Conservation (phyloP, 768 basidiomycete species). For the Zangia roseola region DNA sequence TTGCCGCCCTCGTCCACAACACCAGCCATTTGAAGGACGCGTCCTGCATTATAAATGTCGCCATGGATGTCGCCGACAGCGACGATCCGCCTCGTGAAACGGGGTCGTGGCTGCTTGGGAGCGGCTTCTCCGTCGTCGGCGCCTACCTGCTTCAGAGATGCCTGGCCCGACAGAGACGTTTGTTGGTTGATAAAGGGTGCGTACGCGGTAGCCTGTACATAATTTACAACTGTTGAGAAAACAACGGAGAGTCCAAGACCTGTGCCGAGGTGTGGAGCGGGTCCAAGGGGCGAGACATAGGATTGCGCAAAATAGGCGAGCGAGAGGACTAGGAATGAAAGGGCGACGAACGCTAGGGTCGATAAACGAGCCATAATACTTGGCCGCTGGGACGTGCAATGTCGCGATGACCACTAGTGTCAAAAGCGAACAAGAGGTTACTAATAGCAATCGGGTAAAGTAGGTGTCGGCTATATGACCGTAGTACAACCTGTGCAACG, state of each 20-base stretch:
- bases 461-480: conserved; percentile 16
- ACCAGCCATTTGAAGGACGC: conserved; percentile 75
- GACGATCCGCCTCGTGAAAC: conserved; percentile 55
- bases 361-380: conserved; percentile 27
- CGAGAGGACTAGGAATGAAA: conserved; percentile 29
- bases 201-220: conserved; percentile 23
- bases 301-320: conserved; percentile 32
- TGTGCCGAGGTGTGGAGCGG: conserved; percentile 31
- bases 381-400: background rate
- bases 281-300: conserved; percentile 30
- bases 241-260: conserved; percentile 20
- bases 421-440: conserved; percentile 2
- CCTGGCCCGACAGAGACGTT: conserved; percentile 7
- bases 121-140: conserved; percentile 8
- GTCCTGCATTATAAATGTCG: conserved; percentile 74
- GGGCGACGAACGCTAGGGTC: conserved; percentile 16
- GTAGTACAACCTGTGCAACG: conserved; percentile 13
- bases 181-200: conserved; percentile 22
- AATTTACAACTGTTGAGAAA: conserved; percentile 25
- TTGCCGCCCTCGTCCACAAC: conserved; percentile 70
- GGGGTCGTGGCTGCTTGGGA: conserved; percentile 27
- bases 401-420: conserved; percentile 5
- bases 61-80: conserved; percentile 95
- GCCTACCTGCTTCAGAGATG: conserved; percentile 2
- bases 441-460: conserved; percentile 10